Evolutionary conservation across 176 grass and related monocot species (phyloP).

Genomic region (Oryza longistaminata): DNA sequence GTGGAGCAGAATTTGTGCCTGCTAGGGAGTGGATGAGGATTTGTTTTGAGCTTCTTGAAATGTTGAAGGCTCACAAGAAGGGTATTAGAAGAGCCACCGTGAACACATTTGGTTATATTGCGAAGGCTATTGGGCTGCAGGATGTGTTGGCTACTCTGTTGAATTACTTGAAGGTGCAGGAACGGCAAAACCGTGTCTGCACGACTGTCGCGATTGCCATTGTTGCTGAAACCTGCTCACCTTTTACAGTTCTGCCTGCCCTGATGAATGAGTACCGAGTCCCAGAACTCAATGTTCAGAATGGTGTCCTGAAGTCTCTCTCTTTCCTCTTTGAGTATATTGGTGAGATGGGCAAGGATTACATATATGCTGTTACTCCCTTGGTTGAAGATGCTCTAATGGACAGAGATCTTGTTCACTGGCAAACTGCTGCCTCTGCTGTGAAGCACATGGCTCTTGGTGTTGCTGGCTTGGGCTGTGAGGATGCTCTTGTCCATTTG

Average conservation of each 20-base stretch:
- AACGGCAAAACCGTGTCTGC: constrained; percentile 94
- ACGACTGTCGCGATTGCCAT: constrained; percentile 96
- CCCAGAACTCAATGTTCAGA: constrained; percentile 92
- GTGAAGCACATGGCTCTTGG: too few relatives aligned
- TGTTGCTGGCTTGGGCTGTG: too few relatives aligned
- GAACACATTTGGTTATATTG: constrained; percentile 99
- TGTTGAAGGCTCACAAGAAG: constrained; percentile 99
- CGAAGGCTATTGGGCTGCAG: constrained; percentile 92
- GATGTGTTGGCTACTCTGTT: constrained; percentile 88
- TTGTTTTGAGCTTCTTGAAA: constrained; percentile 95
- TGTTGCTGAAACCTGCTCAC: constrained; percentile 94
- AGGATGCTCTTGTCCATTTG: too few relatives aligned
- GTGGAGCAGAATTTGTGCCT: constrained; percentile 95
- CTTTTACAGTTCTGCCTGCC: constrained; percentile 91
- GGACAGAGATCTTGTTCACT: too few relatives aligned
- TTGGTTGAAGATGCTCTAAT: constrained; percentile 97
- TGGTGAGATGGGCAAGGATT: constrained; percentile 99
- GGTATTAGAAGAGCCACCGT: constrained; percentile 95
- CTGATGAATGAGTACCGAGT: constrained; percentile 96
- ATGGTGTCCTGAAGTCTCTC: constrained; percentile 95
- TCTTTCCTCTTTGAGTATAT: constrained; percentile 98
- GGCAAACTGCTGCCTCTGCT: too few relatives aligned
- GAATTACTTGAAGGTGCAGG: constrained; percentile 96
- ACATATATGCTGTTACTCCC: constrained; percentile 93
- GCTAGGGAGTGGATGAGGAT: constrained; percentile 99